Evolutionary conservation across 768 basidiomycete genomes (phyloP).

Genomic region (Fomitopsis serialis): DNA sequence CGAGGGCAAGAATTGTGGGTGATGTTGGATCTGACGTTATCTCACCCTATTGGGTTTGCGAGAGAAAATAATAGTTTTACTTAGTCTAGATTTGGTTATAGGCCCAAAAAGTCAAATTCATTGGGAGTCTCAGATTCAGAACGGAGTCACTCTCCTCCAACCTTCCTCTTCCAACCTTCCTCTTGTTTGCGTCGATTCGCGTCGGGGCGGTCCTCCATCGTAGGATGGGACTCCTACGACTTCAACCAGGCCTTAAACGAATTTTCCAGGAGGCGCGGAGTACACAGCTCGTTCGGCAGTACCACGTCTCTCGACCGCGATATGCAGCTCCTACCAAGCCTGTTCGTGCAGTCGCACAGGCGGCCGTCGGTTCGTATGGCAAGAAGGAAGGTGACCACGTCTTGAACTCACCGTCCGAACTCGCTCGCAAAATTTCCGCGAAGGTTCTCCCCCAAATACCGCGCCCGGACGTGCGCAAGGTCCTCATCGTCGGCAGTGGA

Average conservation of each 20-base stretch:
- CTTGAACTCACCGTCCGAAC: slow-evolving; percentile 89
- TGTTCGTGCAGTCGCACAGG: slow-evolving; percentile 64
- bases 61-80: too few species aligned
- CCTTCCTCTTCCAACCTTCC: background rate
- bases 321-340: slow-evolving; percentile 42
- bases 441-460: slow-evolving; percentile 90
- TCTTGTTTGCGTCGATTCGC: background rate
- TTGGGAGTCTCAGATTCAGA: too few species aligned
- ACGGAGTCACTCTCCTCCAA: background rate
- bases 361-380: slow-evolving; percentile 66
- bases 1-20: too few species aligned
- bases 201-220: background rate
- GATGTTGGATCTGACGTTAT: too few species aligned
- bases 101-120: too few species aligned
- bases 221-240: slow-evolving; percentile 18
- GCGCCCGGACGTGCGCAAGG: slow-evolving; percentile 88
- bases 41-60: too few species aligned
- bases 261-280: slow-evolving; percentile 6
- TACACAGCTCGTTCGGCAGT: slow-evolving; percentile 23
- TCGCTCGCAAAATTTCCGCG: slow-evolving; percentile 90
- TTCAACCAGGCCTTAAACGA: slow-evolving; percentile 13
- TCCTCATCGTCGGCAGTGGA: slow-evolving; percentile 93
- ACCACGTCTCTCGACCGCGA: slow-evolving; percentile 41
- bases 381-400: slow-evolving; percentile 51
- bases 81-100: too few species aligned